Conservation (phyloP, 345 rosid species). For the Pelargonium nanum region DNA sequence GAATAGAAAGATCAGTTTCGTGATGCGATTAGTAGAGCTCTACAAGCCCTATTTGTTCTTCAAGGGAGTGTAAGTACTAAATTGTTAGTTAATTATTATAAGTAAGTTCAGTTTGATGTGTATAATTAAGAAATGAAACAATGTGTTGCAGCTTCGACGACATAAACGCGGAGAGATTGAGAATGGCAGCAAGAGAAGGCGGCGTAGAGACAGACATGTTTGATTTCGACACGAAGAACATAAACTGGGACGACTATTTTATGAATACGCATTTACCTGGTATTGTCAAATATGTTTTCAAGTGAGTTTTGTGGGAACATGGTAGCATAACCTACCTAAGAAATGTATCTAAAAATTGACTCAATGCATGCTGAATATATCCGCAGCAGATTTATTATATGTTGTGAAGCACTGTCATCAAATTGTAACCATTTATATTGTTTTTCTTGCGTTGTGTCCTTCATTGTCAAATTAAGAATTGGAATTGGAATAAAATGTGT, state of each 20-base stretch:
- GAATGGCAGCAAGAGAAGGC: not conserved
- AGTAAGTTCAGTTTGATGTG: too few species aligned
- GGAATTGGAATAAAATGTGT: too few species aligned
- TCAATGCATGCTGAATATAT: too few species aligned
- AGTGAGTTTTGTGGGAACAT: too few species aligned
- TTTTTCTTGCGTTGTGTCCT: too few species aligned
- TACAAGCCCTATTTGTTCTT: slow-evolving; percentile 29
- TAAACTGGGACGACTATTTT: not conserved
- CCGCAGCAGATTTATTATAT: too few species aligned
- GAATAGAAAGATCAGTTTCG: slow-evolving; percentile 16
- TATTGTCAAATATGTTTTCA: not conserved
- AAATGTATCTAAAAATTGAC: too few species aligned
- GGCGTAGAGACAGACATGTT: not conserved
- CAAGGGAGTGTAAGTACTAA: slow-evolving; percentile 14
- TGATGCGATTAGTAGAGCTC: slow-evolving; percentile 25
- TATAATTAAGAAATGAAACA: not conserved
- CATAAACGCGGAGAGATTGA: not conserved
- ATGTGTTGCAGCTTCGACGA: not conserved
- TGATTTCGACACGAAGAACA: not conserved
- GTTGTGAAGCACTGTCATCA: too few species aligned
- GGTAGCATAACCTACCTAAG: too few species aligned
- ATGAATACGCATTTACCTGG: not conserved
- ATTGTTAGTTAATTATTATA: too few species aligned
- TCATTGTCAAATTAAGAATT: too few species aligned
- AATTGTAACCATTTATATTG: too few species aligned